Evolutionary conservation across 257 asterid species (phyloP).

Genomic region (Verbascum thapsus): DNA sequence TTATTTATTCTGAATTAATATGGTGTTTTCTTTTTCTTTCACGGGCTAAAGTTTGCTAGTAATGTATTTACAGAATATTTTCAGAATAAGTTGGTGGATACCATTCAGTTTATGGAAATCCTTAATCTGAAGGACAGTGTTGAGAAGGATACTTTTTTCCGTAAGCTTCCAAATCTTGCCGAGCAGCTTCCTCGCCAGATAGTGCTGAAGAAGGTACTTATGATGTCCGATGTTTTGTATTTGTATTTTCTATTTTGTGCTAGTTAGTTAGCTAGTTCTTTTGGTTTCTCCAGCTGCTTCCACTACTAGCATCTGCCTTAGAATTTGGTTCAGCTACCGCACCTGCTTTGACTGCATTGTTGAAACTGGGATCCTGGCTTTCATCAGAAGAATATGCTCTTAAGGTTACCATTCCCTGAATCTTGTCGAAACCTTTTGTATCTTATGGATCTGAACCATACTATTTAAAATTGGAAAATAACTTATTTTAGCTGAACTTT

Average conservation of each 20-base stretch:
- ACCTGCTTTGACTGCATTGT: conserved; percentile 90
- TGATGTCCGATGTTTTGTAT: conserved; percentile 23
- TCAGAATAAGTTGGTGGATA: conserved; percentile 94
- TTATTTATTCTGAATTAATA: conserved; percentile 29
- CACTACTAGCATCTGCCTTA: conserved; percentile 86
- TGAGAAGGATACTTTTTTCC: conserved; percentile 95
- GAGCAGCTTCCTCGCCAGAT: conserved; percentile 97
- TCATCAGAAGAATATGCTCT: conserved; percentile 73
- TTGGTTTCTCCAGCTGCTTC: conserved; percentile 72
- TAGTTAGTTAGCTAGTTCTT: conserved; percentile 24
- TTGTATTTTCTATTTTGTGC: conserved; percentile 24
- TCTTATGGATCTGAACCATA: conserved; percentile 24
- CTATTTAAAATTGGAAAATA: conserved; percentile 13
- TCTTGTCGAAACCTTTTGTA: conserved; percentile 15
- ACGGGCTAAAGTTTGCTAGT: conserved; percentile 33
- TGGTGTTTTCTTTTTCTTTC: conserved; percentile 14
- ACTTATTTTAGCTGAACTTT: conserved; percentile 30
- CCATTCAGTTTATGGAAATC: conserved; percentile 97
- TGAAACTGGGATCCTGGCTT: conserved; percentile 93
- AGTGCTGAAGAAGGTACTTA: conserved; percentile 86
- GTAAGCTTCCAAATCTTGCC: conserved; percentile 91
- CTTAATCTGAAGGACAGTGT: conserved; percentile 97
- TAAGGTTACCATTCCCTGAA: conserved; percentile 57
- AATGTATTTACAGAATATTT: conserved; percentile 78
- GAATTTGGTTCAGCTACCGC: conserved; percentile 99